Evolutionary conservation across 257 asterid species (phyloP).

Genomic region (Solanum medicagineum): DNA sequence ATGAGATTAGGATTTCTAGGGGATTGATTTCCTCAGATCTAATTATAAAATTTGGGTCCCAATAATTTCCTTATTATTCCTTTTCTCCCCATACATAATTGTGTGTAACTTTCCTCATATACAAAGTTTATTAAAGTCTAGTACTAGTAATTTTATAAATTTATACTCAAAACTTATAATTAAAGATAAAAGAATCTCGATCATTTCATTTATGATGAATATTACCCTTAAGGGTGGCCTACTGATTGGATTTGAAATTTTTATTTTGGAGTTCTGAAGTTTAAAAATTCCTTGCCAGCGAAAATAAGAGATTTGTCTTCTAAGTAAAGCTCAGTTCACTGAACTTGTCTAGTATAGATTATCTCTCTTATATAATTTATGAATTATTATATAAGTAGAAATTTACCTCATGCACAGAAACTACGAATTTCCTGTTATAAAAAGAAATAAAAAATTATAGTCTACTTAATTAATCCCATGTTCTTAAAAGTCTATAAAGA

Average conservation of each 20-base stretch:
- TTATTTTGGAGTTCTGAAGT: too few species aligned
- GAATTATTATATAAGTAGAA: too few species aligned
- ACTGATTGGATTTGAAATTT: too few species aligned
- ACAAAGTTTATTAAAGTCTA: not conserved
- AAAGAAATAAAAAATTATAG: too few species aligned
- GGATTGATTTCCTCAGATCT: not conserved
- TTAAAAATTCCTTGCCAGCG: accelerated
- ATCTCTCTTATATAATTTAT: too few species aligned
- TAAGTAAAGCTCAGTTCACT: accelerated
- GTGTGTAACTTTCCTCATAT: slow-evolving; percentile 16
- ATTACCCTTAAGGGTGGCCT: accelerated
- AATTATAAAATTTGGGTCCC: slow-evolving; percentile 2
- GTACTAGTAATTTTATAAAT: not conserved
- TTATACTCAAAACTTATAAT: accelerated
- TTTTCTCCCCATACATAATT: slow-evolving; percentile 1
- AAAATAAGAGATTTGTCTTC: too few species aligned
- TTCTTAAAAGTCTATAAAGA: slow-evolving; percentile 2
- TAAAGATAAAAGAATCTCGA: not conserved
- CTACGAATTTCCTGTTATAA: too few species aligned
- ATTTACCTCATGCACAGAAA: too few species aligned
- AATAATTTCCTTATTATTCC: not conserved
- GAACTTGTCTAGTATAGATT: accelerated
- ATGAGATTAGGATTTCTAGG: slow-evolving; percentile 1
- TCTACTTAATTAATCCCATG: not conserved
- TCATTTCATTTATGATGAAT: too few species aligned